Base-by-base conservation (phyloP, 1,284 basidiomycete genomes). In the Neonothopanus nambi region DNA sequence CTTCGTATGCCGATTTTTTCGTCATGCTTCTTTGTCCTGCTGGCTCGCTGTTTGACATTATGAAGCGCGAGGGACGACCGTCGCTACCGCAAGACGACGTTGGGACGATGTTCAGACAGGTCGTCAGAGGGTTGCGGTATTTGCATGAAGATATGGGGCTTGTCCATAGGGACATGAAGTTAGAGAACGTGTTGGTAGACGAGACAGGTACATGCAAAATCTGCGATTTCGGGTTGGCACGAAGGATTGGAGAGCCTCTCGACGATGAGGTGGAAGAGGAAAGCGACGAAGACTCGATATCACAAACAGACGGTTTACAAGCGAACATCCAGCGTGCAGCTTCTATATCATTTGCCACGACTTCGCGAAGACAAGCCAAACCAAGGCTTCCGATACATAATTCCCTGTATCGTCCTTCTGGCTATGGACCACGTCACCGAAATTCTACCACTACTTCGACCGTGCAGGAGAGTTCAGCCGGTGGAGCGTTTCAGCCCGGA, bases 111-210 rank as follows among this genome's bases (percentile, higher is more conserved):
- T 95, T 98, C 67, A 82, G 88, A 45, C 94, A 97, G 70, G 84
- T 98, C 54, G 91, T 94, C 30, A 79, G 87, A 43, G 95, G 93
- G 11, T 75, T 98, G 60, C 78, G 84, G 52, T 95, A 94, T 67
- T 72, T 99, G 63, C 95, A 98, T 69, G 84, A 89, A 57, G 80
- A 83, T 44, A 88, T 85, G 21, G 74, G 80, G 15, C 81, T 91
- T 60, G 86, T 95, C 50, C 95, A 98, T 72, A 84, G 93, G 60
- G 95, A 99, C 72, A 78, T 99, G 70, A 99, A 99, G 74, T 83
- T 98, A 53, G 96, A 98, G 74, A 99, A 99, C 73, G 87, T 98
- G 44, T 81, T 99, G 48, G 86, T 95, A 53, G 93, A 95, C 69
- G 85, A 90, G 63, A 81, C 82, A 69, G 92, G 91, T 48, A 78